Evolutionary conservation across 305 asterid species (phyloP).

Genomic region (Fraxinus nigra): DNA sequence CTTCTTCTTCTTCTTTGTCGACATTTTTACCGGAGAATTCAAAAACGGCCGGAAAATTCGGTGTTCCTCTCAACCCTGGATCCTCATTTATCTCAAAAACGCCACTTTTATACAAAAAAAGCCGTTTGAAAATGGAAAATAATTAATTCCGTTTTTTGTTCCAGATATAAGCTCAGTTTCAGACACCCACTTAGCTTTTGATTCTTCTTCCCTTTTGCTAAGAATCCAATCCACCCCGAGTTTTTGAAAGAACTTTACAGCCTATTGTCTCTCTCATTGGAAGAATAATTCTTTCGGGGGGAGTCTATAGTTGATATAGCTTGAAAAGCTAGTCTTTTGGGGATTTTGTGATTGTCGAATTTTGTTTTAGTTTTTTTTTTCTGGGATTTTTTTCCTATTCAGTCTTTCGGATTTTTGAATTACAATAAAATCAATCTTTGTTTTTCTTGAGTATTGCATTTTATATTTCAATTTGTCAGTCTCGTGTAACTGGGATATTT

Average conservation of each 20-base stretch:
- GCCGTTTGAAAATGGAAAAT: background rate
- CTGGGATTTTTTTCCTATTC: background rate
- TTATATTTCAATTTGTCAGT: background rate
- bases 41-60: slow-evolving; percentile 24
- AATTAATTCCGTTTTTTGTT: background rate
- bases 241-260: background rate
- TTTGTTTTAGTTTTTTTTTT: background rate
- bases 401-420: background rate
- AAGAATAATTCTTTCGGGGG: background rate
- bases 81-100: background rate
- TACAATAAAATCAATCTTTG: background rate
- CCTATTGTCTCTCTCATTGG: background rate
- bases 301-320: background rate
- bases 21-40: slow-evolving; percentile 28
- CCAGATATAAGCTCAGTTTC: slow-evolving; percentile 22
- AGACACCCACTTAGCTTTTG: slow-evolving; percentile 28
- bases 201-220: slow-evolving; percentile 32
- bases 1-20: slow-evolving; percentile 9
- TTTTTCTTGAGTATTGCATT: background rate
- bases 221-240: slow-evolving; percentile 29
- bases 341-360: slow-evolving; percentile 1
- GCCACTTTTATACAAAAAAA: background rate
- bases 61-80: slow-evolving; percentile 3
- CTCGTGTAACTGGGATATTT: background rate
- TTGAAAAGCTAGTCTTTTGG: slow-evolving; percentile 7